These are phyloP conservation scores for Lachnellula subtilissima DNA, from an alignment of 2,329 filamentous ascomycete species.

Conservation along the genomic window DNA sequence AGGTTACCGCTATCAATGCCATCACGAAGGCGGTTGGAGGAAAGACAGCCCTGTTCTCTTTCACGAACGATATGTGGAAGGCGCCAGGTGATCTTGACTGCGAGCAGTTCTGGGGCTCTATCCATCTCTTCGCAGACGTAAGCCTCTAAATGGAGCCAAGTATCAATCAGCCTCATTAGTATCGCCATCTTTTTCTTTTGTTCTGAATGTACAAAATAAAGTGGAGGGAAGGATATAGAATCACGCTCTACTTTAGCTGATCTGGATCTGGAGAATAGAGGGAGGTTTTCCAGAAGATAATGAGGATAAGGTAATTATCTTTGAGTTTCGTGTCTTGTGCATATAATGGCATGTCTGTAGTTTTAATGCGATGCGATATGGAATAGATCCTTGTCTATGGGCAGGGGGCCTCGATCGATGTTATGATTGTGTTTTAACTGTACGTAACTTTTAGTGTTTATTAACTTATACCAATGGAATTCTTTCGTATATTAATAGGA, in stretches of 20 bases:
- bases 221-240: not conserved
- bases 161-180: not conserved
- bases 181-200: not conserved
- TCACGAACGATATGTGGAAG: slow-evolving; percentile 81
- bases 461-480: slow-evolving; percentile 10
- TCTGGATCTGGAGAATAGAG: not conserved
- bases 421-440: not conserved
- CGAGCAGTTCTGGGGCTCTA: slow-evolving; percentile 74
- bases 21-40: slow-evolving; percentile 63
- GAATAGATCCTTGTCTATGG: not conserved
- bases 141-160: not conserved
- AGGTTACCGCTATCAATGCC: slow-evolving; percentile 65
- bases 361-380: too few species aligned
- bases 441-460: slow-evolving; percentile 19
- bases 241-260: not conserved
- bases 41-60: slow-evolving; percentile 77
- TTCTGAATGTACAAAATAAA: not conserved
- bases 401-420: not conserved
- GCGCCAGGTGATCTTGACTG: slow-evolving; percentile 59
- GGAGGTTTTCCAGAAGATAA: not conserved
- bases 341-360: too few species aligned
- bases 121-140: slow-evolving; percentile 16
- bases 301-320: too few species aligned
- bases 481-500: not conserved
- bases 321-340: too few species aligned